Evolutionary conservation across 331 rosid species (phyloP).

Genomic region (Quercus lobata): DNA sequence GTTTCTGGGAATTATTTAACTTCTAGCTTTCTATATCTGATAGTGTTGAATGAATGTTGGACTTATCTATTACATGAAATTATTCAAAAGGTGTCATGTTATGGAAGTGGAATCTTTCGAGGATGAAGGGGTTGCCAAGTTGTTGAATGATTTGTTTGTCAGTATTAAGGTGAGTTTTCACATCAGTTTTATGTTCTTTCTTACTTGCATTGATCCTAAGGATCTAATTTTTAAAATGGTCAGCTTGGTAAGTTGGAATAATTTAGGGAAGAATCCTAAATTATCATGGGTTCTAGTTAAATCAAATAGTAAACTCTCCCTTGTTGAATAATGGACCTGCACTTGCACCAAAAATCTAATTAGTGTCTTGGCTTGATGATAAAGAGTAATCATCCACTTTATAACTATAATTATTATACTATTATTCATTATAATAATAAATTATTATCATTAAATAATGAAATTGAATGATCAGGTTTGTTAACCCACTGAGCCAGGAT

Average conservation of each 20-base stretch:
- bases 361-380: too few species aligned
- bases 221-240: not conserved
- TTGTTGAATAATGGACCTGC: too few species aligned
- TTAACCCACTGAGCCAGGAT: too few species aligned
- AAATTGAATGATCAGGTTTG: too few species aligned
- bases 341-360: too few species aligned
- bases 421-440: too few species aligned
- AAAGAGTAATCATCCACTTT: too few species aligned
- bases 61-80: slow-evolving; percentile 19
- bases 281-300: too few species aligned
- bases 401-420: too few species aligned
- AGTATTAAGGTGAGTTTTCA: slow-evolving; percentile 64
- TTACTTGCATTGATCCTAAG: not conserved
- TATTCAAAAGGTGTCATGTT: slow-evolving; percentile 79
- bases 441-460: too few species aligned
- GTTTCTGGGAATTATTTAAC: not conserved
- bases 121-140: slow-evolving; percentile 66
- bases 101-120: slow-evolving; percentile 98
- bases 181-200: not conserved
- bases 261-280: not conserved
- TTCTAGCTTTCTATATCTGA: not conserved
- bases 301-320: too few species aligned
- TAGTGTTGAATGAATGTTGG: not conserved
- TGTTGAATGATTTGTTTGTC: slow-evolving; percentile 88
- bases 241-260: not conserved